Percentiles rank a stretch among this genome's conserved stretches.
phyloP scores from a whole-genome alignment of 768 basidiomycete genomes.

The Lyophyllum atratum region DNA sequence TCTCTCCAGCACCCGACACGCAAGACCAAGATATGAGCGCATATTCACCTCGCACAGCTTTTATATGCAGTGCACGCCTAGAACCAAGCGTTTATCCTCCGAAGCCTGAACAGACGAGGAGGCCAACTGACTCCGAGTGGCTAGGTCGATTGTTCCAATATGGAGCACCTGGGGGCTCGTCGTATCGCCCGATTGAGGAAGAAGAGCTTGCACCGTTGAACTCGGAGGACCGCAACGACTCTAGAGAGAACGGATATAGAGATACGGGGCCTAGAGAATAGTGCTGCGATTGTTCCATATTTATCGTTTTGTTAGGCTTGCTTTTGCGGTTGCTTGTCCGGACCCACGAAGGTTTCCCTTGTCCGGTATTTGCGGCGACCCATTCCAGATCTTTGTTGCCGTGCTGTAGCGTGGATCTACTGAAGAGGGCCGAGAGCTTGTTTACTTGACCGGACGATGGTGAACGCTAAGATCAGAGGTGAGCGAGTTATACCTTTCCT shows the following conservation, averaged over 20 bases:
- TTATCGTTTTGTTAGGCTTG: no score
- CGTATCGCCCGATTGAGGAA: conserved; percentile 13
- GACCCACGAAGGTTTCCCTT: no score
- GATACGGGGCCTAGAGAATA: background rate
- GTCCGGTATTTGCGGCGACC: no score
- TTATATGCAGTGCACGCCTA: conserved; percentile 1
- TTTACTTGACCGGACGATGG: no score
- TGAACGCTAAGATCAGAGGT: no score
- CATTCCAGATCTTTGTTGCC: no score
- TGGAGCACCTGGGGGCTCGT: background rate
- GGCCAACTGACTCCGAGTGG: conserved; percentile 2
- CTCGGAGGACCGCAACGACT: conserved; percentile 2
- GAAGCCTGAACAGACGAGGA: background rate
- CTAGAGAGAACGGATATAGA: background rate
- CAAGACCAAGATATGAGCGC: background rate
- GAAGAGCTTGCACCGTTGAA: conserved; percentile 18
- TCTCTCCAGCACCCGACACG: conserved; percentile 2
- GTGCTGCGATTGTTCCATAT: background rate
- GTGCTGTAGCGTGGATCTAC: no score
- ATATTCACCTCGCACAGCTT: conserved; percentile 4
- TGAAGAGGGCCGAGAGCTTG: no score
- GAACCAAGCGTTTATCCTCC: conserved; percentile 12
- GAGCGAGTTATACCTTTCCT: no score
- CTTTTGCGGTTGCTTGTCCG: no score
- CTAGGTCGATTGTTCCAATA: conserved; percentile 13